Base-by-base conservation (phyloP, 2,329 filamentous ascomycete species). In the Incumbomyces delicatus region DNA sequence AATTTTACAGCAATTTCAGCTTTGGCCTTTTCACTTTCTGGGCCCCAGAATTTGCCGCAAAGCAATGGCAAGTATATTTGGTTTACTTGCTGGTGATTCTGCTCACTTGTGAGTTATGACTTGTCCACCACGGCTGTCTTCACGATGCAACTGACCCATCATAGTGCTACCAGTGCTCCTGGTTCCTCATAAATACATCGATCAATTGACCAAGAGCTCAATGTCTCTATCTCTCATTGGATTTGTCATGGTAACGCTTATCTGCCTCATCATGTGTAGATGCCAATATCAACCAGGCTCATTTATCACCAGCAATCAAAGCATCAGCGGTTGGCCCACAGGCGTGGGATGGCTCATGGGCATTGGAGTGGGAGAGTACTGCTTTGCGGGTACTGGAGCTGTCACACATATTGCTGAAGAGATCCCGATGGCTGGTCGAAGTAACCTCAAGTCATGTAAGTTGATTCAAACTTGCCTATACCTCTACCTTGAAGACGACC, bases 381-480 rank as follows among this genome's bases (percentile, higher is more conserved):
- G 20, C n/a, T 41, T 41, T n/a, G n/a, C 13, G 10, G 38, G 38
- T n/a, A 41, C 38, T 4, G 38, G 30, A 5, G 38, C 20, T 14
- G 38, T 27, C 16, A 41, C 30, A 4, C 38, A 41, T 17, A 41
- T 41, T 29, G 30, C 20, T 27, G 38, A 41, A 27, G 38, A 41
- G 22, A 18, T 41, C 13, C 14, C 20, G 7, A 14, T 11, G 30
- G 14, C 38, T 4, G 38, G 38, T 14, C 38, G 38, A 6, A 41
- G 38, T 20, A 18, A 10, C 38, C 38, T 14, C 38, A 41, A 41
- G 27, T n/a, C 18, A 18, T 27, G 22, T 27, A 27, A 27, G 22
- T 27, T 8, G 8, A 27, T 4, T 27, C 22, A 27, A 27, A 8
- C 8, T 27, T 27, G 22, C 22, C 8, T 8, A 27, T 27, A 5